Evolutionary conservation across 805 yeast genomes (phyloP), one percentile per base, ranked within the genome.

Genomic region (Metschnikowia vanudenii): DNA sequence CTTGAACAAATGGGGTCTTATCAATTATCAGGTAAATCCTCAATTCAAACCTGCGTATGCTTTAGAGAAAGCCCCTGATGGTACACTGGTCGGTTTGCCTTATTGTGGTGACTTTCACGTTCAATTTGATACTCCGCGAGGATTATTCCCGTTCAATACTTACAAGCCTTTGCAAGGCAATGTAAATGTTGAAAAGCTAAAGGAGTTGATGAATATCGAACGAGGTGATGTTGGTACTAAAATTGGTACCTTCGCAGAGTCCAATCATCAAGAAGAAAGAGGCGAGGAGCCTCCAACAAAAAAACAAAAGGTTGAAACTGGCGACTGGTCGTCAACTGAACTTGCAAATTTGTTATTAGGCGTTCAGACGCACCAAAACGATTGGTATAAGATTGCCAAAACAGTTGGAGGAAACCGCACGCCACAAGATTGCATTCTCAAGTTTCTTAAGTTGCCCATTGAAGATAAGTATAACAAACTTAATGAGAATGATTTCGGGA

Each of bases 1-100:
- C 61, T 69, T 91, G 47, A 88, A 82, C 56, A 86, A 85, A 63
- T 91, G 97, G 97, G 97, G 97, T 0, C 72, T 91, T 42, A 88
- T 91, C 43, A 91, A 91, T 65, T 91, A 91, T 64, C 97, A 91
- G 65, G 95, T 91, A 2, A 87, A 85, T 61, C 88, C 91, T 1
- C 86, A 81, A 52, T 73, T 82, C 44, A 78, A 83, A 52, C 94
- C 95, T 3, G 76, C 76, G 20, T 73, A 80, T 42, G 72, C 75
- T 2, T 74, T 84, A 14, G 87, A 82, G 46, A 71, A 69, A 47
- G 52, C 69, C 33, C 71, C 74, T 10, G 69, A 69, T 51, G 76
- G 75, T 1, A 59, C 61, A 19, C 68, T 60, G 59, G 73, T 68
- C 20, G 74, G 74, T 9, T 85, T 88, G 37, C 91, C 90, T 18